A percentile compares a stretch with the other conserved stretches of the same genome.
Conservation (phyloP, 2,329 filamentous ascomycete genomes). For the Botrytis squamosa region DNA sequence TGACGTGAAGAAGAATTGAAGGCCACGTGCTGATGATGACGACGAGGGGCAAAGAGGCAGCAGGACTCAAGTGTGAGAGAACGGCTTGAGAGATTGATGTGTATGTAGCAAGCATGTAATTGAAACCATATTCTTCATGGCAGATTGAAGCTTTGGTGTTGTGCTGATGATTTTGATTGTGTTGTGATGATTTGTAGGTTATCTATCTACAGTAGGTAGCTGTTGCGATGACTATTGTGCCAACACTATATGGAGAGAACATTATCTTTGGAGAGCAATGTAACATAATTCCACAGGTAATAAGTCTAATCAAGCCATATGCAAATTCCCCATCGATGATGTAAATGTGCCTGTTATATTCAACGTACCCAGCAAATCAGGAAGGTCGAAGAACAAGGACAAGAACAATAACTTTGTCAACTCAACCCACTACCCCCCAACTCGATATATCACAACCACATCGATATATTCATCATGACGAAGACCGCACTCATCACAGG, state of each 20-base stretch:
- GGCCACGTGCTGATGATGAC: background rate
- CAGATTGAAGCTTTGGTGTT: background rate
- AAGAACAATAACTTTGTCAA: background rate
- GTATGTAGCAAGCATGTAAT: background rate
- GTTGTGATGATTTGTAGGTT: background rate
- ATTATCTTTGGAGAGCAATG: background rate
- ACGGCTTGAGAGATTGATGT: background rate
- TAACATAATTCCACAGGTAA: background rate
- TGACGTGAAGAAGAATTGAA: conserved; percentile 51
- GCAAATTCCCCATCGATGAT: background rate
- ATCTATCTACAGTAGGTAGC: too few species aligned
- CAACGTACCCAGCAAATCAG: conserved; percentile 1
- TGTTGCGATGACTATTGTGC: background rate
- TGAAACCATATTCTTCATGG: too few species aligned
- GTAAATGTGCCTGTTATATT: background rate
- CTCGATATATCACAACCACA: conserved; percentile 1
- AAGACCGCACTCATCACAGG: conserved; percentile 74
- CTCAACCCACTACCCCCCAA: background rate
- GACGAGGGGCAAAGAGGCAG: background rate
- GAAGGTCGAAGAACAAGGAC: background rate
- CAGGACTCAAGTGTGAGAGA: background rate
- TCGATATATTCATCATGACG: conserved; percentile 29
- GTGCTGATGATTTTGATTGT: background rate
- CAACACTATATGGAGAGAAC: background rate
- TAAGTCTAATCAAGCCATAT: background rate